Conservation (phyloP, 2,329 filamentous ascomycete species). For the Hypoxylon sp. region DNA sequence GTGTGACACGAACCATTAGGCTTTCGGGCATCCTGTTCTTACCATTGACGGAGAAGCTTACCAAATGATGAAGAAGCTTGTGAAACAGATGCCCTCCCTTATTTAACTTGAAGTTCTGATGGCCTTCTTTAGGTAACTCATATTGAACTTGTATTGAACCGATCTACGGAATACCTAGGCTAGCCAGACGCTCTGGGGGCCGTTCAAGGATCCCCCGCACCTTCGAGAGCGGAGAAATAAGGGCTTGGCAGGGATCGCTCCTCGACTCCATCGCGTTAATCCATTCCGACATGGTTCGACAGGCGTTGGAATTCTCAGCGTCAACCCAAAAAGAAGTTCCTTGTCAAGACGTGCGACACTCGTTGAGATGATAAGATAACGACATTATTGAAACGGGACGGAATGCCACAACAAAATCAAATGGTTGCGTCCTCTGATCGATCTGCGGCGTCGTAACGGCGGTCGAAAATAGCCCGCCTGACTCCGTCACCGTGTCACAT, state of each 20-base stretch:
- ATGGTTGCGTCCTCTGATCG: conserved; percentile 31
- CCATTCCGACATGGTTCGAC: background rate
- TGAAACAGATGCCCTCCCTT: too few relatives aligned
- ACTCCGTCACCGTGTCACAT: conserved; percentile 38
- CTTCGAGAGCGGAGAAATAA: conserved; percentile 3
- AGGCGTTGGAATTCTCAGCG: too few relatives aligned
- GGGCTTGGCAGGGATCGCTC: conserved; percentile 16
- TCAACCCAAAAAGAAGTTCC: background rate
- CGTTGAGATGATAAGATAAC: conserved; percentile 20
- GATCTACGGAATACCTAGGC: conserved; percentile 6
- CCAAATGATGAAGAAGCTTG: background rate
- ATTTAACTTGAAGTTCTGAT: background rate
- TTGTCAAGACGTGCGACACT: background rate
- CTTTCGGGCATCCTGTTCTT: background rate
- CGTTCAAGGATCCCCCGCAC: conserved; percentile 39
- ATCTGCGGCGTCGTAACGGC: conserved; percentile 29
- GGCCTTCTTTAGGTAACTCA: background rate
- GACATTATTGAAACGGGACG: background rate
- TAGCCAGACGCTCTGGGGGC: background rate
- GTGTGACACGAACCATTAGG: conserved; percentile 33
- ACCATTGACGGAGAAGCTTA: background rate
- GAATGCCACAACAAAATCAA: conserved; percentile 13
- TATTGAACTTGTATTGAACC: background rate
- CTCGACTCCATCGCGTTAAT: background rate
- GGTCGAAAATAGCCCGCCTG: conserved; percentile 39